Percentiles rank a stretch among this genome's conserved stretches.
These are phyloP conservation scores for Hypoxylon sp. DNA, from an alignment of 2,329 filamentous ascomycete genomes.

Conservation along the genomic window DNA sequence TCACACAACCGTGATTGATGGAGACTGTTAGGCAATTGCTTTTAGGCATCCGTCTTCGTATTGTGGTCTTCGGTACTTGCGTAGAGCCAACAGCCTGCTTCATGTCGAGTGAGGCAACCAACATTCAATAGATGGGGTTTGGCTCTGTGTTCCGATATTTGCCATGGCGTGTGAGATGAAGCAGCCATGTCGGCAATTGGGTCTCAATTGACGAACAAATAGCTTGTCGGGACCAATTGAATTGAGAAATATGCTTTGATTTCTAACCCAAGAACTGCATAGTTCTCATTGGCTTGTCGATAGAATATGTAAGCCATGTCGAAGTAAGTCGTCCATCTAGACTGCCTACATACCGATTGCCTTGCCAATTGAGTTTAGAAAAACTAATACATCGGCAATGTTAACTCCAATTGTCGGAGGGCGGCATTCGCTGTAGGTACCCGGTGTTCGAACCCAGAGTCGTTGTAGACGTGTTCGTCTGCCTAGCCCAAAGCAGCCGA, in stretches of 20 bases:
- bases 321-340: neutral
- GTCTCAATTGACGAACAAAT: conserved; percentile 34
- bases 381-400: neutral
- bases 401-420: conserved; percentile 8
- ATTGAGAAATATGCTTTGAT: conserved; percentile 14
- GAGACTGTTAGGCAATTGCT: conserved; percentile 37
- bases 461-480: conserved; percentile 9
- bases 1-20: conserved; percentile 26
- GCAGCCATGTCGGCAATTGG: conserved; percentile 35
- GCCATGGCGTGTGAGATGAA: conserved; percentile 29
- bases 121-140: conserved; percentile 13
- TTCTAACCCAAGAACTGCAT: conserved; percentile 4
- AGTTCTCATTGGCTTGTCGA: neutral
- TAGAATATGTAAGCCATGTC: neutral
- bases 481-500: conserved; percentile 15
- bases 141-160: conserved; percentile 16
- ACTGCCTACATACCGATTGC: conserved; percentile 3
- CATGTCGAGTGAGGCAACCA: conserved; percentile 33
- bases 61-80: conserved; percentile 34
- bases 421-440: conserved; percentile 1
- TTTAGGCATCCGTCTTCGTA: conserved; percentile 40
- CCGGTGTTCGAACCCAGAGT: neutral
- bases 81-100: conserved; percentile 19
- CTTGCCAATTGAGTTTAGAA: conserved; percentile 29
- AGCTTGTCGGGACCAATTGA: conserved; percentile 30